Conservation (phyloP, 108 stramenopile species). For the Cyclotella choctawhatcheeana region DNA sequence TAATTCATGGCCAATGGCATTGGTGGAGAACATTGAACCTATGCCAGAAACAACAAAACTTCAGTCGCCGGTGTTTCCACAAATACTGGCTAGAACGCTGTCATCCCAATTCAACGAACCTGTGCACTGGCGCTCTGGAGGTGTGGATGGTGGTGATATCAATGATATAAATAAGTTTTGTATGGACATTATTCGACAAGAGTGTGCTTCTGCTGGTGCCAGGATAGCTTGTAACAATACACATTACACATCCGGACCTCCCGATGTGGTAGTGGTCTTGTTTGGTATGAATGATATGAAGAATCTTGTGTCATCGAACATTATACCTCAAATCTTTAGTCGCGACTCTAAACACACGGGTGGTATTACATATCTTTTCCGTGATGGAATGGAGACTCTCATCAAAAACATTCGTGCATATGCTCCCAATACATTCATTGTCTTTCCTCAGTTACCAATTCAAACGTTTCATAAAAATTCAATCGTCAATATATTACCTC, state of each 20-base stretch:
- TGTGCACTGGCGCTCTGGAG: slow-evolving; percentile 69
- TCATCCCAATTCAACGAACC: slow-evolving; percentile 41
- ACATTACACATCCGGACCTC: slow-evolving; percentile 33
- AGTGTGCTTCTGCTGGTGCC: slow-evolving; percentile 27
- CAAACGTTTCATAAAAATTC: slow-evolving; percentile 71
- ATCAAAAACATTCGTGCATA: slow-evolving; percentile 50
- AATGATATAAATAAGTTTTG: slow-evolving; percentile 56
- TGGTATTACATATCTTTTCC: slow-evolving; percentile 41
- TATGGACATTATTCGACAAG: slow-evolving; percentile 58
- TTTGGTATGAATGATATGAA: slow-evolving; percentile 79
- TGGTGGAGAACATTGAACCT: slow-evolving; percentile 42
- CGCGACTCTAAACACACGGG: slow-evolving; percentile 1
- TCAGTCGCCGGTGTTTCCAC: slow-evolving; percentile 69
- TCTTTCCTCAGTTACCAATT: slow-evolving; percentile 64
- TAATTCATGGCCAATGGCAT: slow-evolving; percentile 41
- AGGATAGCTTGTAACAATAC: not conserved
- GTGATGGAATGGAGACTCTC: slow-evolving; percentile 46
- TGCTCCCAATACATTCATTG: slow-evolving; percentile 53
- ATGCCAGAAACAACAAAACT: not conserved
- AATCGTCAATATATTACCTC: slow-evolving; percentile 67
- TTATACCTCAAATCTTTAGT: slow-evolving; percentile 20
- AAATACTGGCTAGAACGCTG: slow-evolving; percentile 60
- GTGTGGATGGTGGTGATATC: slow-evolving; percentile 76
- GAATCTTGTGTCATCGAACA: slow-evolving; percentile 46
- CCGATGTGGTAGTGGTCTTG: slow-evolving; percentile 63